phyloP scores from a whole-genome alignment of 1,139 yeast genomes.

The Kluyveromyces marxianus region DNA sequence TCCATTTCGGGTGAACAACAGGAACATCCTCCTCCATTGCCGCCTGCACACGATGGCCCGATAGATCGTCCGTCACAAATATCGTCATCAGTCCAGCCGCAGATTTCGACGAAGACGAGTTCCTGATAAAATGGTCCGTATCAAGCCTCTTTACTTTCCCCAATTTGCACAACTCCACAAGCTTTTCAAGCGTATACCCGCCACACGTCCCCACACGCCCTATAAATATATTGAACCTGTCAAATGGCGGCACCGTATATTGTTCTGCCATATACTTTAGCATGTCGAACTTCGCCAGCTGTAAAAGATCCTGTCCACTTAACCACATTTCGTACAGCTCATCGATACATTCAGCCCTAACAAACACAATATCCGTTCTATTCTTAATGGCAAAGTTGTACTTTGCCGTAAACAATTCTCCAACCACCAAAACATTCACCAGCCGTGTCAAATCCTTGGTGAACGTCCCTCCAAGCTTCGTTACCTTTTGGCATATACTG shows the following conservation, averaged over 20 bases:
- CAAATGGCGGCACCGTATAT: constrained; percentile 19
- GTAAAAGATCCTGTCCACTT: constrained; percentile 24
- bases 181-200: constrained; percentile 9
- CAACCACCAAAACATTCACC: constrained; percentile 25
- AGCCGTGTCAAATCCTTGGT: constrained; percentile 24
- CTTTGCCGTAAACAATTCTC: constrained; percentile 21
- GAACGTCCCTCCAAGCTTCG: constrained; percentile 27
- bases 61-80: constrained; percentile 23
- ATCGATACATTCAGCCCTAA: constrained; percentile 16
- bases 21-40: constrained; percentile 33
- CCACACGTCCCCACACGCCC: constrained; percentile 20
- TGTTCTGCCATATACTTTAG: constrained; percentile 15
- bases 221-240: constrained; percentile 23
- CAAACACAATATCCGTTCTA: constrained; percentile 25
- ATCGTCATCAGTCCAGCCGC: constrained; percentile 12
- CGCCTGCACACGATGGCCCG: constrained; percentile 26
- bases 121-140: constrained; percentile 21
- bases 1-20: constrained; percentile 70
- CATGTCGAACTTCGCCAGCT: constrained; percentile 10
- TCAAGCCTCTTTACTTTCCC: constrained; percentile 19
- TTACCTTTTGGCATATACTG: constrained; percentile 17
- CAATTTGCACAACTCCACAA: constrained; percentile 17
- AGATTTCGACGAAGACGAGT: constrained; percentile 11
- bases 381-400: constrained; percentile 24
- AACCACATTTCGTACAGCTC: constrained; percentile 26